Evolutionary conservation across 257 asterid species (phyloP), one percentile per base, ranked within the genome.

Genomic region (Catharanthus roseus): DNA sequence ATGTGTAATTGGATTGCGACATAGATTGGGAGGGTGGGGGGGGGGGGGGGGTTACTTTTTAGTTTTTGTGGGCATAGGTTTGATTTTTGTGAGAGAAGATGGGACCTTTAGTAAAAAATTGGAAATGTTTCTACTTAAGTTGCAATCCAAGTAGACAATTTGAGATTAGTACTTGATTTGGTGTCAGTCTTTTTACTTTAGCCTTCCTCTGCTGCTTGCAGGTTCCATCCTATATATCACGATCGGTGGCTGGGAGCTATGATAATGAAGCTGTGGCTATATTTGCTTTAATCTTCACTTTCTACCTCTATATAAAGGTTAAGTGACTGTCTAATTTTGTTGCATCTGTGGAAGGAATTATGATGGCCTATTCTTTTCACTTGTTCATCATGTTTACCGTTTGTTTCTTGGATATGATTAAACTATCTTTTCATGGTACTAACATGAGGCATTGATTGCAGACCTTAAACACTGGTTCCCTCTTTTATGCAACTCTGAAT

Each of bases 251-350:
- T 67, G 99, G 99, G 23, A 95, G 99, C 84, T 95, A 95, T 74
- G 99, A 95, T 83, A 95, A 95, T 83, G 99, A 95, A 87, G 99
- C 99, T 63, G 98, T 95, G 70, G 99, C 99, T 74, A 95, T 95
- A 82, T 95, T 95, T 88, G 99, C 99, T 66, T 71, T 95, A 87
- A 87, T 95, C 74, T 86, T 92, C 86, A 92, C 97, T 75, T 95
- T 95, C 81, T 91, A 90, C 88, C 98, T 95, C 77, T 95, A 95
- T 79, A 77, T 92, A 82, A 95, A 95, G 98, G 99, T 95, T 76
- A 77, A n/a, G 62, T 72, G 56, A 70, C 67, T 29, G 60, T 77
- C 34, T 74, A 16, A 15, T 62, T 36, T 34, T 68, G 67, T 26
- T 62, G 47, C 63, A 53, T 42, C 53, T 47, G 3, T 47, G n/a